Evolutionary conservation across 169 alveolate genomes (phyloP).

Genomic region (Theileria orientalis): DNA sequence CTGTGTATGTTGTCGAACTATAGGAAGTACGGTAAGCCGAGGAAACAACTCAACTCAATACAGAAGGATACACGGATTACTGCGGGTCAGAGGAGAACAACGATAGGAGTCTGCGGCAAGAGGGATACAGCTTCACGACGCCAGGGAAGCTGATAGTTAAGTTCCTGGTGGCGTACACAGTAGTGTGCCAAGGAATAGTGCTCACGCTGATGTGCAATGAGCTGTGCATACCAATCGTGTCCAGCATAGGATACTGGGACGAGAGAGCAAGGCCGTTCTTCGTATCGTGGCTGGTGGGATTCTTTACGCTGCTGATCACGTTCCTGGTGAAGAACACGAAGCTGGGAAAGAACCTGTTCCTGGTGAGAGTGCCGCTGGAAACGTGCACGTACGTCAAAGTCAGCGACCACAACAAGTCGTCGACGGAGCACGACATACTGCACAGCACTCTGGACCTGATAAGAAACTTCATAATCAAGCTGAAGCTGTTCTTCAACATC

Average conservation of each 20-base stretch:
- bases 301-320: conserved; percentile 32
- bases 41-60: not conserved
- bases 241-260: conserved; percentile 69
- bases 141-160: conserved; percentile 43
- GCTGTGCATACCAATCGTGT: conserved; percentile 67
- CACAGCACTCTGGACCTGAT: conserved; percentile 29
- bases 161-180: conserved; percentile 32
- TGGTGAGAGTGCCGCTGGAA: conserved; percentile 30
- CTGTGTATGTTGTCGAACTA: not conserved
- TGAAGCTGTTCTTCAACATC: conserved; percentile 54
- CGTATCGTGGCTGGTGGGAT: conserved; percentile 57
- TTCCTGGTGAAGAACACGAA: conserved; percentile 47
- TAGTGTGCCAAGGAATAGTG: conserved; percentile 67
- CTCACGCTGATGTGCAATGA: conserved; percentile 67
- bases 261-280: conserved; percentile 66
- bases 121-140: conserved; percentile 48
- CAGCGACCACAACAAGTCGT: conserved; percentile 44
- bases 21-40: conserved; percentile 20
- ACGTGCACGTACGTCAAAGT: conserved; percentile 39
- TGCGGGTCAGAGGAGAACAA: not conserved
- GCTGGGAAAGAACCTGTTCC: conserved; percentile 57
- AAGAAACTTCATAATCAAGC: conserved; percentile 24
- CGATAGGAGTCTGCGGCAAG: conserved; percentile 4
- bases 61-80: conserved; percentile 29
- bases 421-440: conserved; percentile 55